Conservation (phyloP, 352 stramenopile genomes). For the Globisporangium paroecandrum region DNA sequence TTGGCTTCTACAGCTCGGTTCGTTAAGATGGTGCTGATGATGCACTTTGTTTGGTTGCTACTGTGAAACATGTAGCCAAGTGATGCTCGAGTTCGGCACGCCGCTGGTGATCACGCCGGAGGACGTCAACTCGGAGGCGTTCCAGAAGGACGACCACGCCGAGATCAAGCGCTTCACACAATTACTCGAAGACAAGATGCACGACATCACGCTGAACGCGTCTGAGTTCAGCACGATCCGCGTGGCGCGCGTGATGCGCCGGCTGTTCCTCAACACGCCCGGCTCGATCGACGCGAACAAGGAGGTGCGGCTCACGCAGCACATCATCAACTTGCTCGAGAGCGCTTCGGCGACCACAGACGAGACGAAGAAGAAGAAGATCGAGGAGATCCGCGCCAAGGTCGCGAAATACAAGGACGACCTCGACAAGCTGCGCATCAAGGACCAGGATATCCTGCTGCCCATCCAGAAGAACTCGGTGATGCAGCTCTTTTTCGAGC, state of each 20-base stretch:
- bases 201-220: slow-evolving; percentile 56
- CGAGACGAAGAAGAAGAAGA: slow-evolving; percentile 34
- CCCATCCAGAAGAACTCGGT: slow-evolving; percentile 49
- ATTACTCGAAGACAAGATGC: slow-evolving; percentile 38
- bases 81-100: slow-evolving; percentile 69
- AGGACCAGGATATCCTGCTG: slow-evolving; percentile 65
- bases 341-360: slow-evolving; percentile 22
- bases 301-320: slow-evolving; percentile 70
- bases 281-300: slow-evolving; percentile 62
- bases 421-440: slow-evolving; percentile 53
- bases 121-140: slow-evolving; percentile 32
- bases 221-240: slow-evolving; percentile 62
- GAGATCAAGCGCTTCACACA: slow-evolving; percentile 46
- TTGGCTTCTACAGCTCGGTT: neutral
- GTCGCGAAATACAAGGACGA: slow-evolving; percentile 60
- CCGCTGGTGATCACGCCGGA: slow-evolving; percentile 44
- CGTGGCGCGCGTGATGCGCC: slow-evolving; percentile 58
- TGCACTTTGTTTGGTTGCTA: neutral
- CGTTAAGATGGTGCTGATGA: too few relatives aligned
- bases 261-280: slow-evolving; percentile 61
- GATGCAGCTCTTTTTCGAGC: slow-evolving; percentile 59
- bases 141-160: slow-evolving; percentile 27
- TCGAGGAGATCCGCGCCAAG: slow-evolving; percentile 41
- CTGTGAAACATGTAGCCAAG: slow-evolving; percentile 29
- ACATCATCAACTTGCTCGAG: slow-evolving; percentile 77